Evolutionary conservation across 352 stramenopile genomes (phyloP).

Genomic region (Saprolegnia parasitica): DNA sequence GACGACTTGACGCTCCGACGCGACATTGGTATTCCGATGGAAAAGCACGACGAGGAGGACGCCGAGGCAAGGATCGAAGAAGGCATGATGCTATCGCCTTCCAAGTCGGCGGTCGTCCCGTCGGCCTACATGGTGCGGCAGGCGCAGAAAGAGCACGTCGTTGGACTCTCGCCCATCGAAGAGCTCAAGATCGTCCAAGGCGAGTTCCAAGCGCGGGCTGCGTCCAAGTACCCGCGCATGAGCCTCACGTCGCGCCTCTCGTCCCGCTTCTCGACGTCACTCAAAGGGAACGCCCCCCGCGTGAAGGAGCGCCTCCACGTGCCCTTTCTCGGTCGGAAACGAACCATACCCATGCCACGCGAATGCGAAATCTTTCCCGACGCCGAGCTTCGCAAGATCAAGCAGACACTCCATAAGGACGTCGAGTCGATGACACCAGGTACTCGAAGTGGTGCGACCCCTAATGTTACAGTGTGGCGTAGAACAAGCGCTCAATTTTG

Average conservation of each 20-base stretch:
- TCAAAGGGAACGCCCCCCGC: neutral
- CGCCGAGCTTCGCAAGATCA: constrained; percentile 7
- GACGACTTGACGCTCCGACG: neutral
- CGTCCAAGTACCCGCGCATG: constrained; percentile 27
- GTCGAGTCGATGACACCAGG: constrained; percentile 21
- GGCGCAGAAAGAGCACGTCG: constrained; percentile 57
- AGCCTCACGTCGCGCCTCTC: neutral
- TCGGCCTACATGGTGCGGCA: constrained; percentile 77
- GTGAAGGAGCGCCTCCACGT: neutral
- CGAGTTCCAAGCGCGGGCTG: constrained; percentile 67
- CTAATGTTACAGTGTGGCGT: neutral
- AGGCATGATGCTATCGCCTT: neutral
- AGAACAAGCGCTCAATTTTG: constrained; percentile 76
- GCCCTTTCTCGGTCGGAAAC: neutral
- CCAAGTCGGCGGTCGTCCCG: neutral
- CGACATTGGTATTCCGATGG: constrained; percentile 4
- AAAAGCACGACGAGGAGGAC: constrained; percentile 11
- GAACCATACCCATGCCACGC: neutral
- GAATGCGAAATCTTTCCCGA: neutral
- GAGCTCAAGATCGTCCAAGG: constrained; percentile 79
- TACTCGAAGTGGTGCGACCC: constrained; percentile 6
- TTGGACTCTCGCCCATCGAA: constrained; percentile 70
- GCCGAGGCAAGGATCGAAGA: neutral
- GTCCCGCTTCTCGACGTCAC: neutral
- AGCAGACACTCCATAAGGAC: constrained; percentile 18